Base-by-base conservation (phyloP, 2,329 filamentous ascomycete genomes). In the Coniochaeta sp. region DNA sequence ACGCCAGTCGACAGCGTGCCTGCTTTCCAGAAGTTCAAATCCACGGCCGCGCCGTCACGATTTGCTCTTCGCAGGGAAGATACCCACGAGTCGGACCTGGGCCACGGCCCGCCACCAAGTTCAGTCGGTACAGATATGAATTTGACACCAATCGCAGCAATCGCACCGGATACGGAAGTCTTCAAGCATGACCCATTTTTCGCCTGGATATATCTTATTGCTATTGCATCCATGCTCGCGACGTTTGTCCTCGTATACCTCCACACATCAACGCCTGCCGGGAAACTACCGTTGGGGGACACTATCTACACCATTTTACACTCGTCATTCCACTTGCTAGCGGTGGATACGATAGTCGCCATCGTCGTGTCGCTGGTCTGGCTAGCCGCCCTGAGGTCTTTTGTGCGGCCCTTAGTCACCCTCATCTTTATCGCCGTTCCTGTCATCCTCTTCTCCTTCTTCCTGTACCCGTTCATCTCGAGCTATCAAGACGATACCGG, bases 251-350 rank as follows among this genome's bases (percentile, higher is more conserved):
- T 99, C 16, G 89, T 96, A 26, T 96, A 90, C 79, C 81, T 99
- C 44, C 91, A 98, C 70, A 98, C 93, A 1, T 86, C 89, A 19
- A 78, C 87, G 0, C 88, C 89, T 6, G 78, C 77, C 59, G 80
- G 81, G 59, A 89, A 89, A 69, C 82, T 83, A 62, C 88, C 89
- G 1, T 83, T 96, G 60, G 93, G 93, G 16, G 95, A 99, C 73
- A 97, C 93, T 1, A 91, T 99, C 61, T 99, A 99, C 73, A 91
- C 89, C 16, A 92, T 91, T 5, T 77, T 99, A 38, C 88, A 90
- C 67, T 86, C 87, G 58, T 97, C 93, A 0, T 95, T 96, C 69
- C 88, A 95, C 69, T 88, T 98, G 65, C 85, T 99, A 47, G 90
- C 91, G 1, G 86, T 95, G 58, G 96, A 98, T 74, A 98, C 95